Base-by-base conservation (phyloP, 1,139 yeast genomes). In the Suhomyces guaymorum region DNA sequence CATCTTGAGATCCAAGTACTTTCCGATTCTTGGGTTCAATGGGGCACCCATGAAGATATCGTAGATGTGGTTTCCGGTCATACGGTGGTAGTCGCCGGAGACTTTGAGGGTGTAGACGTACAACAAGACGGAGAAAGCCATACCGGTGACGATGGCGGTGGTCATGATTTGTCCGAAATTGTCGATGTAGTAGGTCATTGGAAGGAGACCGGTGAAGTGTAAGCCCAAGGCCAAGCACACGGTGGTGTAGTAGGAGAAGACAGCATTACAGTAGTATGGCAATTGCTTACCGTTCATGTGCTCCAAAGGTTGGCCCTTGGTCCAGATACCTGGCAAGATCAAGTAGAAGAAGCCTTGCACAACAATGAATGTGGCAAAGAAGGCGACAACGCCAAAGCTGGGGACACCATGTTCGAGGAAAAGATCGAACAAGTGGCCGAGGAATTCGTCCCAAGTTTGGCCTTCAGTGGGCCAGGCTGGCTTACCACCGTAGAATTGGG, bases 1-100 rank as follows among this genome's bases (percentile, higher is more conserved):
- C 95, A 92, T 87, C 71, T 92, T 92, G 59, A 89, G 70, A 59
- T 92, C 98, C 47, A 70, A 59, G 52, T 90, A 76, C 52, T 82
- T 80, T 26, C 97, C 97, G 55, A 92, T 73, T 58, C 98, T 77
- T 45, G 98, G 98, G 63, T 94, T 92, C 57, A 94, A 77, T 32
- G 96, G 95, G 10, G 96, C 96, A 26, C 98, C 98, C 95, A 92
- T 82, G 67, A 92, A 92, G 54, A 89, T 72, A 62, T 92, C 98
- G 58, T 90, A 92, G 47, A 90, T 63, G 53, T 77, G 83, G 61
- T 85, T 88, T 11, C 97, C 97, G 8, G 97, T 82, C 92, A 92
- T 80, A 45, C 95, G 73, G 55, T 87, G 92, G 62, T 80, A 84
- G 56, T 82, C 90, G 28, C 82, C 79, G 28, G 86, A 61, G 30